Conservation (phyloP, 176 grass and related monocot genomes). For the Hordeum vulgare region DNA sequence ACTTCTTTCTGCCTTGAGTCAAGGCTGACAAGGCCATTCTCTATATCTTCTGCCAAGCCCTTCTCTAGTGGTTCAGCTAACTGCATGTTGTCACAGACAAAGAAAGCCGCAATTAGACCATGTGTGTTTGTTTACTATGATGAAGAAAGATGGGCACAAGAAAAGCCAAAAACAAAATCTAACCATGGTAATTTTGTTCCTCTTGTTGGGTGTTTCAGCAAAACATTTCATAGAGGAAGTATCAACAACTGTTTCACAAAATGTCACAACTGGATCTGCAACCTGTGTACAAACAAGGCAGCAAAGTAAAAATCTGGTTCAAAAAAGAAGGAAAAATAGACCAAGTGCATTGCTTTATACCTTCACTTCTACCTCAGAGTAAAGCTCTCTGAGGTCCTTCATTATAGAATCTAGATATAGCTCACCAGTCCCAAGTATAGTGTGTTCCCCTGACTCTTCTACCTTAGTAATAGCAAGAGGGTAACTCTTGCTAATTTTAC, state of each 20-base stretch:
- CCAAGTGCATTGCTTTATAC: constrained; percentile 24
- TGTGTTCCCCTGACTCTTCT: constrained; percentile 96
- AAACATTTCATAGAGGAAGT: constrained; percentile 99
- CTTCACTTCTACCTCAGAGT: constrained; percentile 99
- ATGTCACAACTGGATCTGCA: constrained; percentile 97
- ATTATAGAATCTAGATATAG: constrained; percentile 98
- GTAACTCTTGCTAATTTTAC: constrained; percentile 99
- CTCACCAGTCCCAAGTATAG: constrained; percentile 88
- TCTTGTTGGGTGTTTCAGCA: constrained; percentile 99
- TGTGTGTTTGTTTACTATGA: neutral
- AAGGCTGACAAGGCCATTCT: constrained; percentile 89
- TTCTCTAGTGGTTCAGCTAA: constrained; percentile 91
- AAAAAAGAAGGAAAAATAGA: neutral
- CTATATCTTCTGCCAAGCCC: constrained; percentile 93
- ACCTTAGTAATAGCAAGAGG: constrained; percentile 97
- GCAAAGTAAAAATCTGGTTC: neutral
- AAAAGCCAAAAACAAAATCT: constrained; percentile 12
- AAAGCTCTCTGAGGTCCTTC: constrained; percentile 98
- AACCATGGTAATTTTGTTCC: constrained; percentile 99
- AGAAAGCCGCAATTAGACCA: constrained; percentile 12
- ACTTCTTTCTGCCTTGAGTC: constrained; percentile 94
- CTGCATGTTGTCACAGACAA: constrained; percentile 39
- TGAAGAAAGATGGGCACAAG: neutral
- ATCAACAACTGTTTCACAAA: constrained; percentile 97
- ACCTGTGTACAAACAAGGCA: constrained; percentile 50